These are phyloP conservation scores for Penicillium sp. DNA, from an alignment of 2,329 filamentous ascomycete genomes.

Conservation along the genomic window DNA sequence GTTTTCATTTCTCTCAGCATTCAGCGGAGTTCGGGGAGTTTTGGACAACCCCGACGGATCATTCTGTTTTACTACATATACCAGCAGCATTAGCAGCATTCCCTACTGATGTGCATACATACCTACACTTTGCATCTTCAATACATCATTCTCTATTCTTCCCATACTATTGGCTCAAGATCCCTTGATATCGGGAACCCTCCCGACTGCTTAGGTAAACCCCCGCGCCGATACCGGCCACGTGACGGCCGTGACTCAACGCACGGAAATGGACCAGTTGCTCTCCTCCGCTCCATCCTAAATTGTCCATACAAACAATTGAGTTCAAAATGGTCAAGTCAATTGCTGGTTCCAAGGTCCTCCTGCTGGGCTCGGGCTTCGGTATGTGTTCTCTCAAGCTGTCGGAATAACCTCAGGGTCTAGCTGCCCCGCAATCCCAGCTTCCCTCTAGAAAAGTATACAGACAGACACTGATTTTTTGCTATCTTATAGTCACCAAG, in stretches of 20 bases:
- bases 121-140: constrained; percentile 10
- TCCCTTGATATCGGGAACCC: constrained; percentile 1
- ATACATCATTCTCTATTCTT: background rate
- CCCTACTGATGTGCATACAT: constrained; percentile 11
- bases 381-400: constrained; percentile 32
- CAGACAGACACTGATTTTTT: constrained; percentile 19
- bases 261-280: constrained; percentile 21
- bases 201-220: constrained; percentile 22
- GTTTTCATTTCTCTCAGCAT: constrained; percentile 27
- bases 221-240: constrained; percentile 39
- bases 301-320: constrained; percentile 23
- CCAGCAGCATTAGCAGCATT: constrained; percentile 28
- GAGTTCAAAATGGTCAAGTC: constrained; percentile 43
- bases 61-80: constrained; percentile 21
- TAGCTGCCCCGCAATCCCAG: constrained; percentile 29
- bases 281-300: constrained; percentile 23
- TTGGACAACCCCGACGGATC: constrained; percentile 20
- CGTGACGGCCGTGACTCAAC: constrained; percentile 36
- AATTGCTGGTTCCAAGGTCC: constrained; percentile 48
- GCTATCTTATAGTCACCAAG: constrained; percentile 56
- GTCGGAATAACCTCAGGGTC: constrained; percentile 1
- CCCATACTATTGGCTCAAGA: background rate
- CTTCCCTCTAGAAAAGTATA: constrained; percentile 12
- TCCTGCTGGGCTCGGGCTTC: constrained; percentile 48
- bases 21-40: constrained; percentile 30